Evolutionary conservation across 2,329 filamentous ascomycete genomes (phyloP).

Genomic region (Calonectria montana): DNA sequence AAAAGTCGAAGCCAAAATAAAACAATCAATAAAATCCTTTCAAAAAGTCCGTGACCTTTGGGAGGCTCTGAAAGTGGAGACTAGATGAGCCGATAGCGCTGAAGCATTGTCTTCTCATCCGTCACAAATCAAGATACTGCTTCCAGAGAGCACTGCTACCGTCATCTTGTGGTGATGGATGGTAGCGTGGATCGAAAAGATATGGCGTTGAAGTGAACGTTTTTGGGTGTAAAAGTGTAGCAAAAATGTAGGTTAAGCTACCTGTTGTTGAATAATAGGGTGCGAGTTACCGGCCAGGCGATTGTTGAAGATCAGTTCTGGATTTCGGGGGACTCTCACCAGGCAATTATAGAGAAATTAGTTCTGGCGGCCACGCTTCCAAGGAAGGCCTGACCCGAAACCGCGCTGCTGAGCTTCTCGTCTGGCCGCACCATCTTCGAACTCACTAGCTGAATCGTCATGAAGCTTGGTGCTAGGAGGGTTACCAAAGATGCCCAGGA

Average conservation of each 20-base stretch:
- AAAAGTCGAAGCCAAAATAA: conserved; percentile 33
- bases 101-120: conserved; percentile 60
- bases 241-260: conserved; percentile 53
- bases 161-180: conserved; percentile 11
- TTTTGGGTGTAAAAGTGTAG: conserved; percentile 28
- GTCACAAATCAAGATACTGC: conserved; percentile 31
- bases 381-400: conserved; percentile 58
- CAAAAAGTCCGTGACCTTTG: conserved; percentile 6
- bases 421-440: conserved; percentile 70
- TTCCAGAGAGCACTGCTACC: conserved; percentile 55
- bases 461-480: conserved; percentile 60
- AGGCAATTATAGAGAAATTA: conserved; percentile 23
- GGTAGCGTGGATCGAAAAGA: neutral
- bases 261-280: conserved; percentile 30
- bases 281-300: conserved; percentile 13
- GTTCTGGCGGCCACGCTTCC: conserved; percentile 45
- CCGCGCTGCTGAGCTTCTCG: conserved; percentile 69
- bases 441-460: conserved; percentile 55
- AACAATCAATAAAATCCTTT: conserved; percentile 22
- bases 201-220: conserved; percentile 29
- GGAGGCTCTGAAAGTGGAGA: conserved; percentile 26
- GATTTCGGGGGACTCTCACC: conserved; percentile 3
- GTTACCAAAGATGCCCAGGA: conserved; percentile 71
- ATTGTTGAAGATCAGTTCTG: conserved; percentile 47
- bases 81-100: conserved; percentile 58